These are phyloP conservation scores for Ilex aquifolium DNA, from an alignment of 257 asterid species.

Conservation along the genomic window DNA sequence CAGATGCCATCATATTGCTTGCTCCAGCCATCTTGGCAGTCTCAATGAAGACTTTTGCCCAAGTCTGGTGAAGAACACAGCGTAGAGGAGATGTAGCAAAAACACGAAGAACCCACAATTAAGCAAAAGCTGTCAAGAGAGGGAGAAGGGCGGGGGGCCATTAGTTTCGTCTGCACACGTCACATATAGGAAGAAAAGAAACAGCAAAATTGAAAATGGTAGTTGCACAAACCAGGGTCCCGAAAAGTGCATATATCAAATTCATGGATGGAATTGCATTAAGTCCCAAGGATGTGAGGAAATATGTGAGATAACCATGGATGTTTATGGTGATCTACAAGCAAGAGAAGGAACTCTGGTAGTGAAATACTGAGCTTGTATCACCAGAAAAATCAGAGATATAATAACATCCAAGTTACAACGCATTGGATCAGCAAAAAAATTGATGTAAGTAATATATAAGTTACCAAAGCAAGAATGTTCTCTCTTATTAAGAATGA, in stretches of 20 bases:
- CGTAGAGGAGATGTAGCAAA: conserved; percentile 79
- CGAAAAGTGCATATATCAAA: conserved; percentile 64
- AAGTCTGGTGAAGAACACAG: conserved; percentile 70
- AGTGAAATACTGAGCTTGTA: conserved; percentile 5
- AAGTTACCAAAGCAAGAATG: conserved; percentile 76
- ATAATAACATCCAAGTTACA: conserved; percentile 31
- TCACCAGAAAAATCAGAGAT: neutral
- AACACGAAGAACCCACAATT: conserved; percentile 63
- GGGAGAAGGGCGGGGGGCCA: neutral
- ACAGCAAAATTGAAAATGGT: neutral
- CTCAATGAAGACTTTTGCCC: conserved; percentile 72
- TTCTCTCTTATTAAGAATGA: conserved; percentile 89
- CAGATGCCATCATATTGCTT: conserved; percentile 35
- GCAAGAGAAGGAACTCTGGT: neutral
- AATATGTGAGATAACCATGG: conserved; percentile 63
- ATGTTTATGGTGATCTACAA: conserved; percentile 74
- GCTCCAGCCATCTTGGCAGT: conserved; percentile 78
- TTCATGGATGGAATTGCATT: conserved; percentile 75
- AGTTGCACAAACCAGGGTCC: conserved; percentile 47
- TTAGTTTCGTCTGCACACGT: conserved; percentile 7
- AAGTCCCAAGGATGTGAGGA: conserved; percentile 60
- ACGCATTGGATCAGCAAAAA: neutral
- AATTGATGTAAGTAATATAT: neutral
- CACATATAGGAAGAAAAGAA: neutral
- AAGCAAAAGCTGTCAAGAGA: conserved; percentile 65